These are phyloP conservation scores for Nicotiana paniculata DNA, from an alignment of 257 asterid genomes.

Conservation along the genomic window DNA sequence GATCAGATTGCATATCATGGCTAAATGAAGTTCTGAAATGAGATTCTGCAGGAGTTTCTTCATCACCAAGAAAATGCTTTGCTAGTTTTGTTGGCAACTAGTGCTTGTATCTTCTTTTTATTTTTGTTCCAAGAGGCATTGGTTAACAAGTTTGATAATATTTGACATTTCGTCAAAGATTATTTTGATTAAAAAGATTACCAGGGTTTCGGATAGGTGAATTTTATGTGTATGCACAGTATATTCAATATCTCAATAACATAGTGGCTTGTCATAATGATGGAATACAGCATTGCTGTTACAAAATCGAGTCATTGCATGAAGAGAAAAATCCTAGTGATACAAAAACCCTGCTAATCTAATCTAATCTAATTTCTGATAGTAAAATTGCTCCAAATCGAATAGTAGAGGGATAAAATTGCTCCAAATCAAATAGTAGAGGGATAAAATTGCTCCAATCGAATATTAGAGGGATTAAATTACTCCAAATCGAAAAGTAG, in stretches of 20 bases:
- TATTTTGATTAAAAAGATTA: neutral
- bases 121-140: neutral
- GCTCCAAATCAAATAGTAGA: no score
- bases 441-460: no score
- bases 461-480: no score
- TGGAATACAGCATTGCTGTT: neutral
- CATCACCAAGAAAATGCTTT: neutral
- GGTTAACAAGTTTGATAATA: neutral
- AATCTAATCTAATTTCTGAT: no score
- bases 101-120: neutral
- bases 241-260: neutral
- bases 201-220: neutral
- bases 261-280: neutral
- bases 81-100: neutral
- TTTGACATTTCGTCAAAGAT: neutral
- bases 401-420: no score
- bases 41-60: neutral
- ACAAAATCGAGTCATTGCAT: neutral
- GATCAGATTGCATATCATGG: slow-evolving; percentile 1
- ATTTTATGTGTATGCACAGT: neutral
- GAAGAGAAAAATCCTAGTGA: neutral
- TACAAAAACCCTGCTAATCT: neutral
- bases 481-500: no score
- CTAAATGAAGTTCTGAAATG: neutral
- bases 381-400: no score